These are phyloP conservation scores for Dryas alaskensis DNA, from an alignment of 306 rosid species.

Conservation along the genomic window DNA sequence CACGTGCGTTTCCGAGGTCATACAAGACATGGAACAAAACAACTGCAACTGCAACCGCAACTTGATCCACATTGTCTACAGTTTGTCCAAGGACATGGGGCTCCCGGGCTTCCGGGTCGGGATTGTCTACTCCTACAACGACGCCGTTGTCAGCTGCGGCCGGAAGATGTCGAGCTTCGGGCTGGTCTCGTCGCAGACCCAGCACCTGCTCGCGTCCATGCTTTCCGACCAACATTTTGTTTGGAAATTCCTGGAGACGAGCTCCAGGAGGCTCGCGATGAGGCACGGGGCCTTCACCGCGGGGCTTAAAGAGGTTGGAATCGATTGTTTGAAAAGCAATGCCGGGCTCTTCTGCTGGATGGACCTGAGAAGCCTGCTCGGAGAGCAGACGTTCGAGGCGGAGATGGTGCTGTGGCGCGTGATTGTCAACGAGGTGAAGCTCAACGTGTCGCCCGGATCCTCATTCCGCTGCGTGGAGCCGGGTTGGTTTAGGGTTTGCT, in stretches of 20 bases:
- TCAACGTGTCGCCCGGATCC: constrained; percentile 89
- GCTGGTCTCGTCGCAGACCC: constrained; percentile 74
- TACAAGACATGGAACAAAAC: constrained; percentile 40
- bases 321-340: constrained; percentile 61
- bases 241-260: constrained; percentile 38
- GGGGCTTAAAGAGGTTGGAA: constrained; percentile 57
- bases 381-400: constrained; percentile 50
- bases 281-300: constrained; percentile 43
- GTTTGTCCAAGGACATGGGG: constrained; percentile 92
- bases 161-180: constrained; percentile 97
- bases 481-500: constrained; percentile 95
- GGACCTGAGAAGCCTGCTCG: constrained; percentile 57
- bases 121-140: constrained; percentile 80
- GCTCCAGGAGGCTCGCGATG: constrained; percentile 43
- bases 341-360: constrained; percentile 87
- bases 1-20: constrained; percentile 57
- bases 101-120: constrained; percentile 89
- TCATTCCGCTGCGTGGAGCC: constrained; percentile 75
- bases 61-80: constrained; percentile 67
- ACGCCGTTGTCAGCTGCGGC: constrained; percentile 49
- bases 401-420: constrained; percentile 69
- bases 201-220: constrained; percentile 62
- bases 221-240: constrained; percentile 64
- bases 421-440: constrained; percentile 70
- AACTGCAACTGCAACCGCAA: constrained; percentile 33